Base-by-base conservation (phyloP, 2,329 filamentous ascomycete genomes). In the Microsporum canis region DNA sequence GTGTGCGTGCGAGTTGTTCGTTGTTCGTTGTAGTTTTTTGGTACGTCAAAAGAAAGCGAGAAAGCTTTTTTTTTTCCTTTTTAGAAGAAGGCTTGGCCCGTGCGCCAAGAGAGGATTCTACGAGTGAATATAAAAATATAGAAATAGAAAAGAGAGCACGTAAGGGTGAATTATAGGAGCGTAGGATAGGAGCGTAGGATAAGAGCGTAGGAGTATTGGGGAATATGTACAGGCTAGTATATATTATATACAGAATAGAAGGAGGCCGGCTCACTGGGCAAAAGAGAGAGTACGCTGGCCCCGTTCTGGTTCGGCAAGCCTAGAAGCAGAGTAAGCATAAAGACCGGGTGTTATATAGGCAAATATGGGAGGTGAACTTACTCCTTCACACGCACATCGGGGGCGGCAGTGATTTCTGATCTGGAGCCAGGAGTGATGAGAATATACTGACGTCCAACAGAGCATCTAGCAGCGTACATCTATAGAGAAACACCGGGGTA, bases 391-490 rank as follows among this genome's bases (percentile, higher is more conserved):
- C 71, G 68, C 5, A 78, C 75, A 67, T 78, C 76, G 14, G 73
- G 71, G n/a, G 75, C 72, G 51, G 73, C 68, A 33, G 68, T 75
- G 60, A 78, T 78, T 57, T 78, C 76, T 8, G 71, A 75, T 76
- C 95, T 90, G 55, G 87, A 87, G 67, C 96, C 95, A 33, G 94
- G 94, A 1, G 92, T 96, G 71, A 99, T 99, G 60, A 99, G 83
- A 65, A 99, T 91, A 70, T 95, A 99, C 72, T 99, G 94, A 64
- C 90, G 84, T 31, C 91, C 90, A n/a, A 94, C 86, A 1, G 89
- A 89, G 34, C 88, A 84, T 68, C 94, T 84, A 41, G 94, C 94
- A 17, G 90, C 89, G 62, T 85, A 82, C 67, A 96, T 91, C 87
- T 90, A 66, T 55, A 45, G 8, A 27, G 27, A 29, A 36, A 6